Percentiles rank a stretch among this genome's conserved stretches.
These are phyloP conservation scores for Pachyrhizus erosus DNA, from an alignment of 306 rosid genomes.

Conservation along the genomic window DNA sequence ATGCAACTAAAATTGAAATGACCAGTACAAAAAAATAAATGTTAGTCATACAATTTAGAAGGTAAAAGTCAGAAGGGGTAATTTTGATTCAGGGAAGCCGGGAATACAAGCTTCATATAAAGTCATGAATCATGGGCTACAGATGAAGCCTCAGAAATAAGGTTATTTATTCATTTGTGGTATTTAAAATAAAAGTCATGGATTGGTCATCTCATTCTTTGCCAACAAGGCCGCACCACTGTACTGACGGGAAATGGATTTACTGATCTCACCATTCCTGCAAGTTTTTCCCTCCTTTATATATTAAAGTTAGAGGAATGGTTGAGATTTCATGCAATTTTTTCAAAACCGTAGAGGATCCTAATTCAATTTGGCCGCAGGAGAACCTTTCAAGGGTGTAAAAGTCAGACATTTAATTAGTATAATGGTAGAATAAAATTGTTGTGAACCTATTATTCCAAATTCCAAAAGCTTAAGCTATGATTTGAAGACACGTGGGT, in stretches of 20 bases:
- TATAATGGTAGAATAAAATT: background rate
- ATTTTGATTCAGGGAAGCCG: slow-evolving; percentile 15
- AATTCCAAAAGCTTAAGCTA: background rate
- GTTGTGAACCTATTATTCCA: background rate
- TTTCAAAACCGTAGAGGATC: background rate
- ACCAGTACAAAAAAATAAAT: background rate
- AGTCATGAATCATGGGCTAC: background rate
- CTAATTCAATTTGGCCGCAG: background rate
- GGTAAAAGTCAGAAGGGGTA: background rate
- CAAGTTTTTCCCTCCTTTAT: background rate
- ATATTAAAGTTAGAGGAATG: background rate
- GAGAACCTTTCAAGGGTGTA: background rate
- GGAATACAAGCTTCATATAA: slow-evolving; percentile 15
- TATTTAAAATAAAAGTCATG: background rate
- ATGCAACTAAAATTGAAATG: slow-evolving; percentile 17
- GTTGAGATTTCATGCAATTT: background rate
- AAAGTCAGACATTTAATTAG: slow-evolving; percentile 6
- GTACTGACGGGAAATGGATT: background rate
- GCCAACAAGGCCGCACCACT: background rate
- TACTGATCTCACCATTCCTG: background rate
- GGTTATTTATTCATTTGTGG: background rate
- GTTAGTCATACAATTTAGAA: slow-evolving; percentile 11
- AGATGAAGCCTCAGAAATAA: slow-evolving; percentile 35
- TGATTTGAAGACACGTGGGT: background rate
- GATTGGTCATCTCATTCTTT: slow-evolving; percentile 23